Percentiles rank a stretch among this genome's conserved stretches.
phyloP scores from a whole-genome alignment of 805 yeast species.

The Saccharomycopsis sp. region DNA sequence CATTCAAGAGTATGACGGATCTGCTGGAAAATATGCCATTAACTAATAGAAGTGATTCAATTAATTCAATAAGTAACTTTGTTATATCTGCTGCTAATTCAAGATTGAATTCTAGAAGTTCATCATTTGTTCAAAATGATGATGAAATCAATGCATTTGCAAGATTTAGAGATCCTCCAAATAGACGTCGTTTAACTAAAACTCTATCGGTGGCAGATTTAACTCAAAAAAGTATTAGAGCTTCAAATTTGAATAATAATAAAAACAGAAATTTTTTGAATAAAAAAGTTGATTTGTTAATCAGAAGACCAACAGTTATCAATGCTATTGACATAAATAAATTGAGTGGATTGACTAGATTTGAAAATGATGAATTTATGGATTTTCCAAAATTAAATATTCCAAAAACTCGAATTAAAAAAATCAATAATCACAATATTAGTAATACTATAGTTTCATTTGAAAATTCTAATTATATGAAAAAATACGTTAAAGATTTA shows the following conservation, averaged over 20 bases:
- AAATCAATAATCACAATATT: not conserved
- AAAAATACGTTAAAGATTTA: constrained; percentile 2
- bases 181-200: constrained; percentile 1
- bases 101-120: constrained; percentile 9
- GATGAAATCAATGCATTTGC: not conserved
- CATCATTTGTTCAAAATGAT: constrained; percentile 8
- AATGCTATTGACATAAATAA: constrained; percentile 2
- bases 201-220: constrained; percentile 15
- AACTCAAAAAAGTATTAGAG: constrained; percentile 16
- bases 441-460: not conserved
- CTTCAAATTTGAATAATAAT: constrained; percentile 5
- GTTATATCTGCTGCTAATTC: not conserved
- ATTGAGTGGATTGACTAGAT: too few relatives aligned
- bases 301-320: constrained; percentile 7
- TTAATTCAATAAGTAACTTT: not conserved
- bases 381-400: not conserved
- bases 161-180: not conserved
- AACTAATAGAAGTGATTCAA: constrained; percentile 6
- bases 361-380: not conserved
- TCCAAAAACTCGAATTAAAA: not conserved
- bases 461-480: constrained; percentile 6
- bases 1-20: constrained; percentile 7
- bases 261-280: constrained; percentile 2
- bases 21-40: not conserved
- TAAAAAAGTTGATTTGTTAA: constrained; percentile 6